Base-by-base conservation (phyloP, 2,329 filamentous ascomycete species). In the Alternaria rosae region DNA sequence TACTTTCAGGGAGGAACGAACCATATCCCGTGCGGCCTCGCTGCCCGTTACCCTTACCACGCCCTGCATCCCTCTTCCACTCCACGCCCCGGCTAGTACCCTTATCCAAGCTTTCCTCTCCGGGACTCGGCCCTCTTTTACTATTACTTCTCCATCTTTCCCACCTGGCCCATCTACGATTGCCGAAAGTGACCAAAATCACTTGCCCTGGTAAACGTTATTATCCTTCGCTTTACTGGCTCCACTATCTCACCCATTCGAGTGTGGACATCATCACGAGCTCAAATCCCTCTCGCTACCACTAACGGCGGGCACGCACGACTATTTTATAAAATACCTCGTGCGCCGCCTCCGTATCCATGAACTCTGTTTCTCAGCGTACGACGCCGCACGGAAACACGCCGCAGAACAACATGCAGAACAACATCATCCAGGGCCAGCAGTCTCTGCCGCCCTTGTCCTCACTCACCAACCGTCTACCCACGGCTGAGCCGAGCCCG, bases 371-470 rank as follows among this genome's bases (percentile, higher is more conserved):
- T 53, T 66, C 71, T 59, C 75, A 75, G 48, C 74, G 74, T 54
- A 73, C 72, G 38, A 66, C 64, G 43, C 59, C 57, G 43, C 55
- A 62, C 50, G 55, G 44, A 42, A 61, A 53, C 32, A 51, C 38
- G 47, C 28, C 28, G 13, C 47, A 51, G 23, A 35, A 28, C 30
- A 51, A 51, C 20, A 35, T 35, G 13, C 47, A 51, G 9, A 35
- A 28, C 30, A 51, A 51, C 28, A 35, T 35, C 20, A 35, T 15
- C 30, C 47, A 78, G 61, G 67, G 60, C 51, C 77, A 77, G 26
- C 59, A 62, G 57, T 73, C 77, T n/a, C 72, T 80, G 13, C 78
- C 78, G 8, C 78, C 78, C 35, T 76, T 80, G 54, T 75, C 78
- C 38, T 76, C 78, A 44, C 69, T 80, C 52, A 80, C 78, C n/a